Evolutionary conservation across 192 early-diverging fungal genomes (phyloP), one percentile per base, ranked within the genome.

Genomic region (Linderina pennispora): DNA sequence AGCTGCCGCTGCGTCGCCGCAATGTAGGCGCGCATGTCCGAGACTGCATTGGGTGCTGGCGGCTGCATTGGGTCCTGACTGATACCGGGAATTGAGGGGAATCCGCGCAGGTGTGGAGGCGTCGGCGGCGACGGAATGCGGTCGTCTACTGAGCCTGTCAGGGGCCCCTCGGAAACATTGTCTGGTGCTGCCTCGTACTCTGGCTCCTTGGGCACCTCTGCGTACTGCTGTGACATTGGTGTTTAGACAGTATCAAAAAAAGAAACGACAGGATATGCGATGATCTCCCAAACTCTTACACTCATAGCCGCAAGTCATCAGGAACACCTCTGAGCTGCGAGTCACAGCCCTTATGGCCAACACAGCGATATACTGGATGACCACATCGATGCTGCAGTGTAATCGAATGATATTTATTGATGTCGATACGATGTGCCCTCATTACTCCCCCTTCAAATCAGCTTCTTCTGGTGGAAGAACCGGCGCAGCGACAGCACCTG

Each of bases 401-500:
- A n/a, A n/a, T n/a, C n/a, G n/a, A n/a, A n/a, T n/a, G n/a, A n/a
- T n/a, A n/a, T n/a, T n/a, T n/a, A n/a, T n/a, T n/a, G n/a, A n/a
- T n/a, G n/a, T n/a, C n/a, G n/a, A n/a, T n/a, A n/a, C n/a, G n/a
- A n/a, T n/a, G n/a, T n/a, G n/a, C n/a, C n/a, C n/a, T n/a, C n/a
- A n/a, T n/a, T n/a, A n/a, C 9, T 23, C 3, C 3, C 0, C 17
- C 4, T 58, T 73, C 75, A 90, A 48, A 90, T 87, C 32, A 90
- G 78, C 71, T 87, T 85, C 83, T 93, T 93, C 61, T 81, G 76
- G 56, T 87, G 80, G 85, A 94, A 91, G 80, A 88, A 94, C 23
- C 75, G 75, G 43, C 82, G 78, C 45, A 96, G 66, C 54, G 93
- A 98, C 11, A 85, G 60, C 24, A 94, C 77, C 66, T 98, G 90